These are phyloP conservation scores for Phytophthora cryptogea DNA, from an alignment of 352 stramenopile genomes.

Conservation along the genomic window DNA sequence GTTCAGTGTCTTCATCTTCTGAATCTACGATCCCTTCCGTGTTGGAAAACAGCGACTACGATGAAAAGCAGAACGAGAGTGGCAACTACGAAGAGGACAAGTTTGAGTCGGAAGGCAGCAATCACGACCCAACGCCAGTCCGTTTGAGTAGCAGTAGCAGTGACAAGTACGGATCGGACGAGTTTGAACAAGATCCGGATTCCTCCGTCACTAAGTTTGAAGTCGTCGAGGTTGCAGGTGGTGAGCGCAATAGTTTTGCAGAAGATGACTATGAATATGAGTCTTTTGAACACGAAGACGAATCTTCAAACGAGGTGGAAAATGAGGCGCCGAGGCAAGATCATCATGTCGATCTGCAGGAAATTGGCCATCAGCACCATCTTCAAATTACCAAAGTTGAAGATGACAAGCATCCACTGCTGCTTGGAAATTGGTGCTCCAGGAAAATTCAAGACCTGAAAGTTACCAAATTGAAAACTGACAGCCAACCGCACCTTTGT, in stretches of 20 bases:
- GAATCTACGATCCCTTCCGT: constrained; percentile 15
- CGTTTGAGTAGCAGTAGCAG: constrained; percentile 7
- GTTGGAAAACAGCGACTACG: constrained; percentile 11
- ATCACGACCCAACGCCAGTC: not conserved
- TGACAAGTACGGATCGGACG: constrained; percentile 17
- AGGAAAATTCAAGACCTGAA: constrained; percentile 15
- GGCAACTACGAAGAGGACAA: constrained; percentile 17
- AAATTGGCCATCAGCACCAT: not conserved
- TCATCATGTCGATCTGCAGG: not conserved
- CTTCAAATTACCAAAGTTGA: not conserved
- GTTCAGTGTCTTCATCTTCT: constrained; percentile 8
- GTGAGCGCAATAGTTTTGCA: not conserved
- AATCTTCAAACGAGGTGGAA: not conserved
- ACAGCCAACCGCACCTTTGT: not conserved
- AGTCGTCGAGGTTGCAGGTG: not conserved
- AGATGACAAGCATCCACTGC: not conserved
- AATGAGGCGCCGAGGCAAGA: not conserved
- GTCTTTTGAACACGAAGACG: constrained; percentile 23
- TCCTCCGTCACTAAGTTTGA: not conserved
- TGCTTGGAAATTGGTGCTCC: constrained; percentile 18
- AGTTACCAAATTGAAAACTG: not conserved
- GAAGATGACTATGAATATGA: constrained; percentile 16
- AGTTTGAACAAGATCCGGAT: constrained; percentile 28
- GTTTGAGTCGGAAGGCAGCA: constrained; percentile 22
- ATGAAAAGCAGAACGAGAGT: constrained; percentile 3